phyloP scores from a whole-genome alignment of 2,329 filamentous ascomycete genomes.

The Triangularia setosa region DNA sequence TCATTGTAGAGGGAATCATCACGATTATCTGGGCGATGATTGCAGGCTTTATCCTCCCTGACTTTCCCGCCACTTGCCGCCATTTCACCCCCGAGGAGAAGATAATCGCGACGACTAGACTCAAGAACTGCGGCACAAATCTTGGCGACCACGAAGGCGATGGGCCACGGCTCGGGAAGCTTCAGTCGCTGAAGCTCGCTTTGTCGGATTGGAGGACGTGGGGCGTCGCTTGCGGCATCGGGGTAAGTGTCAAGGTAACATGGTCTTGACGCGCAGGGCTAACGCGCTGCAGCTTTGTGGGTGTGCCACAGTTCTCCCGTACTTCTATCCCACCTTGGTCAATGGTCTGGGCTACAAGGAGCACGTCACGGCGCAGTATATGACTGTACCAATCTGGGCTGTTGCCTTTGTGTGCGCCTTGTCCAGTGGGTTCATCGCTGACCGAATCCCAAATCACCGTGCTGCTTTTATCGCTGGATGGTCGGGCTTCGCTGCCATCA shows the following conservation, averaged over 20 bases:
- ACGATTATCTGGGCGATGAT: conserved; percentile 21
- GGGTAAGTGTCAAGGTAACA: conserved; percentile 21
- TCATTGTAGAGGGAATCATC: conserved; percentile 45
- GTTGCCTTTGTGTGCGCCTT: conserved; percentile 48
- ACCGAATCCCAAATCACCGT: conserved; percentile 42
- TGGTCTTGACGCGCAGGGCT: conserved; percentile 35
- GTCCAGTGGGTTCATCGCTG: conserved; percentile 44
- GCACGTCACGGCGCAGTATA: conserved; percentile 45
- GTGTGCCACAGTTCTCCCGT: conserved; percentile 41
- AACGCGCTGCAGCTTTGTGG: conserved; percentile 1
- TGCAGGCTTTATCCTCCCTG: conserved; percentile 62
- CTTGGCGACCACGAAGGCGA: conserved; percentile 47
- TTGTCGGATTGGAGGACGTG: conserved; percentile 40
- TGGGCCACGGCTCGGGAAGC: conserved; percentile 27
- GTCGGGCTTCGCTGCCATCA: conserved; percentile 44
- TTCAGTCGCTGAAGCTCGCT: conserved; percentile 26
- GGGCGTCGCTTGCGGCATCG: conserved; percentile 30
- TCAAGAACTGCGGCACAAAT: conserved; percentile 56
- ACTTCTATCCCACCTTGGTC: conserved; percentile 53
- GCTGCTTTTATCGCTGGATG: conserved; percentile 35
- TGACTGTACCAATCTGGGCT: conserved; percentile 50
- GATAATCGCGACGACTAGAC: conserved; percentile 55
- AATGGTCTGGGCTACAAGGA: conserved; percentile 45
- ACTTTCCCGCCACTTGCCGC: conserved; percentile 62
- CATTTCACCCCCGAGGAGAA: conserved; percentile 58